phyloP scores from a whole-genome alignment of 768 basidiomycete genomes.

The Chalciporus sphaerocephalus region DNA sequence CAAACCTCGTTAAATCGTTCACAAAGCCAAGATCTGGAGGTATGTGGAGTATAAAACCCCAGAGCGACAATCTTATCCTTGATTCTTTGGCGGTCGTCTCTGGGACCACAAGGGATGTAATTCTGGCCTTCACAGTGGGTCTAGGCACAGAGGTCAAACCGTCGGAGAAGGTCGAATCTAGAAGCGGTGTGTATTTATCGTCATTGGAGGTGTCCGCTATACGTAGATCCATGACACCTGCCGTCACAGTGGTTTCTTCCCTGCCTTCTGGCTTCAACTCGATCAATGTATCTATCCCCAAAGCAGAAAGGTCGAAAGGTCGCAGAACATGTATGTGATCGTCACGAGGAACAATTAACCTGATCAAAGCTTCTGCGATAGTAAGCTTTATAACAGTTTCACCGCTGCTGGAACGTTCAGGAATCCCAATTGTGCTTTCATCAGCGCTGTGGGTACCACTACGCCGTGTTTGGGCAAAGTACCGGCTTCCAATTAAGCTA shows the following conservation, averaged over 20 bases:
- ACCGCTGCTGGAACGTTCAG: constrained; percentile 22
- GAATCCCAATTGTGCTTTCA: constrained; percentile 34
- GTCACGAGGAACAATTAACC: constrained; percentile 48
- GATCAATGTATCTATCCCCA: constrained; percentile 58
- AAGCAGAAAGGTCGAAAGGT: constrained; percentile 56
- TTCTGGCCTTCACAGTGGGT: constrained; percentile 58
- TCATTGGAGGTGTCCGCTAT: constrained; percentile 45
- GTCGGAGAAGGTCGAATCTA: constrained; percentile 54
- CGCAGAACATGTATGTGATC: constrained; percentile 28
- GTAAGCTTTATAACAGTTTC: constrained; percentile 49
- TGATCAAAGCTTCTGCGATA: constrained; percentile 43
- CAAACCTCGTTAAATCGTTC: constrained; percentile 56
- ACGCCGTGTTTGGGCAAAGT: constrained; percentile 48
- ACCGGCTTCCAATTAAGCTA: constrained; percentile 76
- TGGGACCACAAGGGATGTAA: constrained; percentile 58
- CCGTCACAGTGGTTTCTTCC: constrained; percentile 65
- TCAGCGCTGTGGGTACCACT: constrained; percentile 40
- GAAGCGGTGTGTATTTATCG: constrained; percentile 35
- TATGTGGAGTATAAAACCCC: constrained; percentile 59
- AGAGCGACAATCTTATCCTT: constrained; percentile 57
- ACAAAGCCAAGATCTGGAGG: constrained; percentile 62
- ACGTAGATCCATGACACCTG: constrained; percentile 59
- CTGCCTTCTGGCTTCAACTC: constrained; percentile 70
- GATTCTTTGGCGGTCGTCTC: constrained; percentile 76
- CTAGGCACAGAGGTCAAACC: constrained; percentile 47